Conservation (phyloP, 2,329 filamentous ascomycete species). For the Dothiorella sarmentorum region DNA sequence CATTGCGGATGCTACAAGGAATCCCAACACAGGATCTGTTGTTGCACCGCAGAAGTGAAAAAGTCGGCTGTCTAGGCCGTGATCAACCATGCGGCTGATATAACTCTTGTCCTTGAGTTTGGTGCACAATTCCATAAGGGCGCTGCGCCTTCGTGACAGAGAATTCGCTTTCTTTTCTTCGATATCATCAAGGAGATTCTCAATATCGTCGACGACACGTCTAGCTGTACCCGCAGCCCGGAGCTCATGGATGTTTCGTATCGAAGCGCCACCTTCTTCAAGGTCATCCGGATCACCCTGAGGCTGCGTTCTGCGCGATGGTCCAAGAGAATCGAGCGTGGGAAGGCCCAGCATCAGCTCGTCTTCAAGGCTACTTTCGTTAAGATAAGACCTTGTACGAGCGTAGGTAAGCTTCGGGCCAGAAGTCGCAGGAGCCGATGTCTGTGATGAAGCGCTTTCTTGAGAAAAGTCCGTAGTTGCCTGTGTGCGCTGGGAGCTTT, state of each 20-base stretch:
- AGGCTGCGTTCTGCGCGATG: background rate
- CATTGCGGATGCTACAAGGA: constrained; percentile 62
- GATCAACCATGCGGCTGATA: constrained; percentile 67
- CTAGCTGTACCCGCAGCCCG: constrained; percentile 56
- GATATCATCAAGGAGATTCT: constrained; percentile 58
- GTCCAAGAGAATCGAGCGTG: constrained; percentile 22
- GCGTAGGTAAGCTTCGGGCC: constrained; percentile 56
- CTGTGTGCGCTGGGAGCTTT: constrained; percentile 1
- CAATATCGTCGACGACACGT: constrained; percentile 54
- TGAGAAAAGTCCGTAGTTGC: background rate
- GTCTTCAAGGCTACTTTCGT: constrained; percentile 48
- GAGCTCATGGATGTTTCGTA: constrained; percentile 61
- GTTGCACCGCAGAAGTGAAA: constrained; percentile 55
- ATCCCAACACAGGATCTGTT: constrained; percentile 50
- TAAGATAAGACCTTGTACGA: constrained; percentile 57
- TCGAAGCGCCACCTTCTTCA: constrained; percentile 40
- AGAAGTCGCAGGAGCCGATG: background rate
- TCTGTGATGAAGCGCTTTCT: constrained; percentile 6
- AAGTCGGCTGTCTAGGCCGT: constrained; percentile 67
- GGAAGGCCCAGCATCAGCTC: constrained; percentile 28
- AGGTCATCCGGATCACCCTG: constrained; percentile 43
- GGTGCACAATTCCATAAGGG: constrained; percentile 53
- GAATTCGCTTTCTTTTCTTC: constrained; percentile 44
- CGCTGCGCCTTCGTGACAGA: constrained; percentile 48
- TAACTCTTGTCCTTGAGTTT: constrained; percentile 60